Evolutionary conservation across 169 alveolate genomes (phyloP), one percentile per base, ranked within the genome.

Genomic region (Plasmodium cynomolgi): DNA sequence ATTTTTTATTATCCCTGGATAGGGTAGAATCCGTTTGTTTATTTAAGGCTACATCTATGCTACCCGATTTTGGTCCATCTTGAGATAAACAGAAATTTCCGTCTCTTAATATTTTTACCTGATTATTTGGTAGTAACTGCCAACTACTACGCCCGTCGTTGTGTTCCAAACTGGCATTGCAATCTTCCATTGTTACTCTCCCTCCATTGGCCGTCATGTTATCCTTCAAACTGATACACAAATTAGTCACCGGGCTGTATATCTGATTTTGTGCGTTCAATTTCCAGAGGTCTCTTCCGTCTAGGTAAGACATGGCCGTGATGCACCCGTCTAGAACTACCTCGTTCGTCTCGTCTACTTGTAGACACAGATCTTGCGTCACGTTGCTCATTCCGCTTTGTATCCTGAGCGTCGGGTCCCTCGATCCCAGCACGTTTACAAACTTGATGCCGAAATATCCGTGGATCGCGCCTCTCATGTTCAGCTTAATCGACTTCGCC

Each of bases 41-140:
- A 68, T 95, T 92, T 31, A 96, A 88, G 5, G 99, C 98, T n/a
- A 97, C 98, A 88, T 97, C 97, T 62, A 95, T 96, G 75, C 94
- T 82, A 13, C 99, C 99, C 9, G 99, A 98, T 77, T 96, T 93
- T 20, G 97, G 82, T 3, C 98, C 98, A 81, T 84, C 83, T 84
- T 97, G 99, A 34, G 98, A 95, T 34, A 98, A 83, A 95, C 99
- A 98, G 92, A 96, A 95, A 83, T 96, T 96, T n/a, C 99, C 98
- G 13, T 98, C 98, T 84, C 97, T 95, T 77, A 97, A 93, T n/a
- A 97, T 94, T 84, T 96, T 96, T 47, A 98, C 83, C 93, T 98
- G 99, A 94, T 97, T 97, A 82, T 97, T 96, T 41, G 98, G 97
- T 93, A 96, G 93, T 71, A 98, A 92, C 54, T 97, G 97, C 99